Evolutionary conservation across 139 green algal species (phyloP).

Genomic region (Chlorella sp.): DNA sequence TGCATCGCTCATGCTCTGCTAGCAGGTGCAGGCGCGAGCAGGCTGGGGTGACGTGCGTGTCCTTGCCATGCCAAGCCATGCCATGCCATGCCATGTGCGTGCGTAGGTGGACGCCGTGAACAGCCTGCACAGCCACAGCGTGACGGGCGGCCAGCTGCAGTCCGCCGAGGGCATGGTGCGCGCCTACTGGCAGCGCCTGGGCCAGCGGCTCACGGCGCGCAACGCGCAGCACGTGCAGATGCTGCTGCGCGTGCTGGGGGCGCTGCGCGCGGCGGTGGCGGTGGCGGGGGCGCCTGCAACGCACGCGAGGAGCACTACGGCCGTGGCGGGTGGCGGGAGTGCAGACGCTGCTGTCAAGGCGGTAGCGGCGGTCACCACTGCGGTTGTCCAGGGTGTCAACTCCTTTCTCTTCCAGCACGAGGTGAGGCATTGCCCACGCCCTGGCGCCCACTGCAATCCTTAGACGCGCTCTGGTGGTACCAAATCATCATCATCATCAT

Average conservation of each 20-base stretch:
- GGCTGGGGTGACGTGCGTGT: too few relatives aligned
- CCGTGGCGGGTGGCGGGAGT: too few relatives aligned
- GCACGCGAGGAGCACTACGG: too few relatives aligned
- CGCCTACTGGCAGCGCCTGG: slow-evolving; percentile 69
- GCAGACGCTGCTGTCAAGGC: too few relatives aligned
- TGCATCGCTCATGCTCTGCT: too few relatives aligned
- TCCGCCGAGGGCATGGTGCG: slow-evolving; percentile 8
- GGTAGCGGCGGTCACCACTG: not conserved
- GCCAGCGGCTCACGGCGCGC: slow-evolving; percentile 43
- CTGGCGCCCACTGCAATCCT: too few relatives aligned
- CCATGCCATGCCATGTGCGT: not conserved
- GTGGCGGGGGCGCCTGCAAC: not conserved
- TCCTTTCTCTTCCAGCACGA: slow-evolving; percentile 14
- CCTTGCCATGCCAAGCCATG: too few relatives aligned
- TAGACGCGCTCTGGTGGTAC: too few relatives aligned
- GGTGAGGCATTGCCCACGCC: too few relatives aligned
- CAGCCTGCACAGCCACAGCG: slow-evolving; percentile 50
- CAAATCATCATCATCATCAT: too few relatives aligned
- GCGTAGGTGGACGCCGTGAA: slow-evolving; percentile 60
- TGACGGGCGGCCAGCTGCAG: slow-evolving; percentile 36
- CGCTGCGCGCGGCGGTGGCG: slow-evolving; percentile 9
- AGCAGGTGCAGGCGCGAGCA: too few relatives aligned
- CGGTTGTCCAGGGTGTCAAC: not conserved
- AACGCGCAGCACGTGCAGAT: slow-evolving; percentile 70
- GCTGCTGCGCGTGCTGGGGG: slow-evolving; percentile 30